Conservation (phyloP, 169 alveolate species). For the Cryptosporidium xiaoi region DNA sequence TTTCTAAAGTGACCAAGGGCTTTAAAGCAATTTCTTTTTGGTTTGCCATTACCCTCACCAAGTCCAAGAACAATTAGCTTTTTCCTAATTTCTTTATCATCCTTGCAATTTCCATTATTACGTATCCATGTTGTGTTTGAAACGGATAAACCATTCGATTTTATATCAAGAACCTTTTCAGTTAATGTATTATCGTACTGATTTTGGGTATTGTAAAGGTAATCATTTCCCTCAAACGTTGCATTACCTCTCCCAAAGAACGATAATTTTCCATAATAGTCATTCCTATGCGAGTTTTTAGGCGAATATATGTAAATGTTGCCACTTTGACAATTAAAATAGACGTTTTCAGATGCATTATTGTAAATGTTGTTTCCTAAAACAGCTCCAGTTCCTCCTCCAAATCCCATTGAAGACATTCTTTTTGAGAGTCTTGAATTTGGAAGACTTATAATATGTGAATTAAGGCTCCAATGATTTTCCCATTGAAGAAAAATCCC, state of each 20-base stretch:
- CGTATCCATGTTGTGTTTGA: constrained; percentile 1
- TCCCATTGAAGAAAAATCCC: constrained; percentile 69
- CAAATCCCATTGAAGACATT: neutral
- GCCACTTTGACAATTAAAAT: neutral
- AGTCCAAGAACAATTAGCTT: neutral
- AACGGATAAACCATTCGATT: neutral
- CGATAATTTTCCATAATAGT: neutral
- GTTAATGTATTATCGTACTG: neutral
- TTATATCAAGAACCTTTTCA: constrained; percentile 1
- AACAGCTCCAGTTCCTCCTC: neutral
- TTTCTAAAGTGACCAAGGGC: neutral
- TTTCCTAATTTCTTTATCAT: too few species aligned
- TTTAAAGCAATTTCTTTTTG: neutral
- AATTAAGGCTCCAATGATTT: constrained; percentile 62
- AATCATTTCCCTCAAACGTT: neutral
- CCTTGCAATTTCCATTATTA: neutral
- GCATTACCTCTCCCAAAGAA: neutral
- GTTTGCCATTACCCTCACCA: neutral
- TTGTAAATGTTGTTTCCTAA: neutral
- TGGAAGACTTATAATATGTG: constrained; percentile 17
- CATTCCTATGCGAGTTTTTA: neutral
- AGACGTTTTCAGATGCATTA: neutral
- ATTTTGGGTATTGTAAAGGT: neutral
- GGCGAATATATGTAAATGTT: neutral
- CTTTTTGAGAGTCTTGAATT: constrained; percentile 21